Evolutionary conservation across 2,329 filamentous ascomycete genomes (phyloP).

Genomic region (Claviceps spartinae): DNA sequence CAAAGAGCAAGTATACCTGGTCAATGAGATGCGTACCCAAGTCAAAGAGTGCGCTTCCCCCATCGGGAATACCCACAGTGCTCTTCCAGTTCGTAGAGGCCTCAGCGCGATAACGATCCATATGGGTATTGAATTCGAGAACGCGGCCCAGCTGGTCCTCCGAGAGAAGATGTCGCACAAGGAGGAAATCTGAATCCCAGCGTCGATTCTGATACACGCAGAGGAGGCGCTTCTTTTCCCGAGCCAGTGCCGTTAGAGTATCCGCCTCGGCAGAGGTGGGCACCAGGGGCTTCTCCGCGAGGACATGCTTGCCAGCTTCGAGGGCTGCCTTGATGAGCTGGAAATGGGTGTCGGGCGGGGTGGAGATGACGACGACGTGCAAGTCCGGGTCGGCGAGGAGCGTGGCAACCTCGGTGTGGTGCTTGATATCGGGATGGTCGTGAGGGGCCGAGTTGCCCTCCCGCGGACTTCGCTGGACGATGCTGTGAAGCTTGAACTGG

Average conservation of each 20-base stretch:
- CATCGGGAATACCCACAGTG: conserved; percentile 41
- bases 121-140: conserved; percentile 67
- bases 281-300: conserved; percentile 76
- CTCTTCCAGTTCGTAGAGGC: conserved; percentile 55
- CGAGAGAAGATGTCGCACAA: conserved; percentile 47
- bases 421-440: conserved; percentile 52
- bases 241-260: conserved; percentile 43
- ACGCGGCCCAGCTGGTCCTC: conserved; percentile 53
- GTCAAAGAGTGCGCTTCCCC: conserved; percentile 58
- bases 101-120: conserved; percentile 57
- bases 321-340: conserved; percentile 50
- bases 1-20: conserved; percentile 58
- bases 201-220: conserved; percentile 67
- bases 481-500: conserved; percentile 54
- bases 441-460: conserved; percentile 50
- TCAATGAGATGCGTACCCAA: conserved; percentile 66
- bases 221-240: conserved; percentile 36
- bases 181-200: conserved; percentile 66
- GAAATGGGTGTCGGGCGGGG: conserved; percentile 59
- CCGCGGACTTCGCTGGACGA: conserved; percentile 61
- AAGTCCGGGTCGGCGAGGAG: conserved; percentile 52
- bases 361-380: conserved; percentile 58
- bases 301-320: conserved; percentile 59
- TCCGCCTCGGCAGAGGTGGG: conserved; percentile 55
- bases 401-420: conserved; percentile 47